Evolutionary conservation across 202 grass and related monocot species (phyloP).

Genomic region (Setaria italica): DNA sequence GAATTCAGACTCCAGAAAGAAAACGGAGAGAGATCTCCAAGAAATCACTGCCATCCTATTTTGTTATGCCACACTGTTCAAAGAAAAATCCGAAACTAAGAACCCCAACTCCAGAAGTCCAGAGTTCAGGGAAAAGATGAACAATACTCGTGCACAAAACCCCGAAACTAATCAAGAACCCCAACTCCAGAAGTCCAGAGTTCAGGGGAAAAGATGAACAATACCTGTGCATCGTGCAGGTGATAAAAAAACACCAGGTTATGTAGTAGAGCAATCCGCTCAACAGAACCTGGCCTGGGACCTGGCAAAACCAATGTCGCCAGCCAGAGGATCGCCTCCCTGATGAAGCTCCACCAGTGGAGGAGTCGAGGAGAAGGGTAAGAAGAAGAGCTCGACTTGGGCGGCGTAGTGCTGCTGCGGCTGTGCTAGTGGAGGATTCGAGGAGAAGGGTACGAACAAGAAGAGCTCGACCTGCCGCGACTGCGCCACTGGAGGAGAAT

Average conservation of each 20-base stretch:
- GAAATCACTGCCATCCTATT: neutral
- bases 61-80: neutral
- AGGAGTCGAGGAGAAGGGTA: no score
- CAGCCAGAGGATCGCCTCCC: neutral
- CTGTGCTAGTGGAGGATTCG: neutral
- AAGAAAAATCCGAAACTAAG: neutral
- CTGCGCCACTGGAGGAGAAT: neutral
- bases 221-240: neutral
- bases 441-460: no score
- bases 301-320: neutral
- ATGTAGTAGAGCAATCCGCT: neutral
- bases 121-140: neutral
- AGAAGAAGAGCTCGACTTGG: neutral
- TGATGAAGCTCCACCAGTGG: neutral
- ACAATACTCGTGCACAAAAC: neutral
- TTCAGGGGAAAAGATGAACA: neutral
- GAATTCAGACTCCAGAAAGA: neutral
- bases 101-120: neutral
- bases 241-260: slow-evolving; percentile 16
- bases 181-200: neutral
- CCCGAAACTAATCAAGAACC: no score
- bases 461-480: no score
- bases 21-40: neutral
- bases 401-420: no score
- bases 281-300: neutral